A percentile compares a stretch with the other conserved stretches of the same genome.
phyloP scores from a whole-genome alignment of 208 protist genomes.

The Tritrichomonas foetus region DNA sequence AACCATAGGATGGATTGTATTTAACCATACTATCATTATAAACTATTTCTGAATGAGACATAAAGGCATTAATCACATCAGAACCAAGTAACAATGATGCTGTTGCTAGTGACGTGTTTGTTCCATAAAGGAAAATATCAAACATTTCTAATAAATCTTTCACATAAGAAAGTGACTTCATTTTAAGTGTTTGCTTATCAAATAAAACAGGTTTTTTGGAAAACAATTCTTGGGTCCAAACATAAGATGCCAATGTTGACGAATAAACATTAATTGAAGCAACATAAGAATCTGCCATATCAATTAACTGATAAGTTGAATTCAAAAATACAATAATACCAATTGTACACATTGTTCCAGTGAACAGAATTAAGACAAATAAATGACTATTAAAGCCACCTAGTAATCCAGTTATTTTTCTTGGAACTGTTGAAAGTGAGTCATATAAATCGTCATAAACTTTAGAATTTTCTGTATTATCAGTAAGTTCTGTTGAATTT shows the following conservation, averaged over 20 bases:
- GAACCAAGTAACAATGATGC: background rate
- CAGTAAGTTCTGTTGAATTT: background rate
- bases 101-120: background rate
- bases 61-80: background rate
- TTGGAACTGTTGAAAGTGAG: background rate
- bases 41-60: background rate
- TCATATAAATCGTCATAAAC: background rate
- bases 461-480: background rate
- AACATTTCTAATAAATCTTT: background rate
- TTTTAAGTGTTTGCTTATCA: background rate
- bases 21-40: background rate
- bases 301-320: background rate
- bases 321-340: too few species aligned
- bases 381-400: background rate
- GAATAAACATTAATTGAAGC: slow-evolving; percentile 14
- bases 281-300: background rate
- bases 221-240: slow-evolving; percentile 2
- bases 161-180: background rate
- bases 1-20: background rate
- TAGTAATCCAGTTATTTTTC: background rate
- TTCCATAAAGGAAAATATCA: background rate
- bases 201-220: background rate
- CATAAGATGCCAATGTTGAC: background rate
- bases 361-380: too few species aligned
- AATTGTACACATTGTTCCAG: too few species aligned